Evolutionary conservation across 371 early-diverging fungal species (phyloP).

Genomic region (Smittium mucronatum): DNA sequence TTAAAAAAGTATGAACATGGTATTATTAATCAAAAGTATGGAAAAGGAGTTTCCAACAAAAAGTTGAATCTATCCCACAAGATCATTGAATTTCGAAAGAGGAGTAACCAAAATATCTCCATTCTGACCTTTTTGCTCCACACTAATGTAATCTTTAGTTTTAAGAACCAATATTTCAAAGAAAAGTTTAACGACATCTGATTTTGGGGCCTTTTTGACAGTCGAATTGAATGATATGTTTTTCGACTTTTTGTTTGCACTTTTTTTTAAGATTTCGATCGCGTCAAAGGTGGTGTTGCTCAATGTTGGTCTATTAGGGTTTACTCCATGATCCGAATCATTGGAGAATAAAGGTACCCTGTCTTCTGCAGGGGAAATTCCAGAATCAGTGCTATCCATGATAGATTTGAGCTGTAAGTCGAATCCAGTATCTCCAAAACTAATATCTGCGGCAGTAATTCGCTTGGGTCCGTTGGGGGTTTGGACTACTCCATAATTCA

Average conservation of each 20-base stretch:
- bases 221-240: constrained; percentile 15
- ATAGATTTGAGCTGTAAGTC: background rate
- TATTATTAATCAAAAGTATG: too few relatives aligned
- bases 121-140: constrained; percentile 65
- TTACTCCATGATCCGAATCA: background rate
- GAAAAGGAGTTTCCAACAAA: too few relatives aligned
- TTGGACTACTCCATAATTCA: background rate
- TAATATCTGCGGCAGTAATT: background rate
- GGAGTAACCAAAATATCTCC: constrained; percentile 63
- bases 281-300: constrained; percentile 30
- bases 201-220: constrained; percentile 27
- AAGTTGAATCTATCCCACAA: too few relatives aligned
- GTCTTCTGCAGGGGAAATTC: background rate
- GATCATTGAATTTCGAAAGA: too few relatives aligned
- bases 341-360: background rate
- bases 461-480: background rate
- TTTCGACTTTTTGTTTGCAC: background rate
- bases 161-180: constrained; percentile 83
- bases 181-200: constrained; percentile 72
- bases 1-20: too few relatives aligned
- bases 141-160: constrained; percentile 69
- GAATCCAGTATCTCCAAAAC: background rate
- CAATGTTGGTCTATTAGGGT: constrained; percentile 8
- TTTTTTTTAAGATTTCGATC: constrained; percentile 17
- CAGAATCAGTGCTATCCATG: background rate